A percentile compares a stretch with the other conserved stretches of the same genome.
These are phyloP conservation scores for Aspergillus quadricinctus DNA, from an alignment of 2,329 filamentous ascomycete genomes.

Conservation along the genomic window DNA sequence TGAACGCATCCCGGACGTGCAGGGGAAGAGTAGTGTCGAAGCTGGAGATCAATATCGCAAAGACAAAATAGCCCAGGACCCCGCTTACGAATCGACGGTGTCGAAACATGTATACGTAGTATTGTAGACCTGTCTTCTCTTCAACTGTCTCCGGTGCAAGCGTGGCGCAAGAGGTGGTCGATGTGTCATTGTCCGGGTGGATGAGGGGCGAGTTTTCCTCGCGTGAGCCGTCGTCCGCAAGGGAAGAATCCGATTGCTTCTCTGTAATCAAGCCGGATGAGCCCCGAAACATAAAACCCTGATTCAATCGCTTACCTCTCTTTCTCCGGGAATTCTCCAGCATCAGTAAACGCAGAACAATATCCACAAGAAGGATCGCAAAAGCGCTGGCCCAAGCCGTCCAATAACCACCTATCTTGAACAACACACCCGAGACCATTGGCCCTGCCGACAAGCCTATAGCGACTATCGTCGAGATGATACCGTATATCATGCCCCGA, in stretches of 20 bases:
- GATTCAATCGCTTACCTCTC: neutral
- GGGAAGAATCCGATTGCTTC: neutral
- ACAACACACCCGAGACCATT: constrained; percentile 22
- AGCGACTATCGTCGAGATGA: constrained; percentile 20
- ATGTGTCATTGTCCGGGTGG: neutral
- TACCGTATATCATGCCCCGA: constrained; percentile 22
- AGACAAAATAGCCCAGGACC: constrained; percentile 42
- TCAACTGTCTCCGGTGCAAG: neutral
- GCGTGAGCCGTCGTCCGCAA: neutral
- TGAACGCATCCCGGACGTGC: constrained; percentile 50
- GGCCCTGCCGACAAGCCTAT: constrained; percentile 26
- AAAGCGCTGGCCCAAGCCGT: constrained; percentile 26
- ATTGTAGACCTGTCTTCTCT: constrained; percentile 7
- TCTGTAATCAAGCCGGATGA: neutral
- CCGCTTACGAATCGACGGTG: constrained; percentile 41
- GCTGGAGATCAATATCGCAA: constrained; percentile 49
- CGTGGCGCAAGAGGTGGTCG: neutral
- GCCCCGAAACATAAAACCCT: neutral
- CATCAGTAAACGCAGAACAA: constrained; percentile 24
- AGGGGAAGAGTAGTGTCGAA: constrained; percentile 56
- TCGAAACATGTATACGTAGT: constrained; percentile 38
- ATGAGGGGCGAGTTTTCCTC: constrained; percentile 10
- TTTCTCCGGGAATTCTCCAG: constrained; percentile 7
- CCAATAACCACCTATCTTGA: constrained; percentile 27
- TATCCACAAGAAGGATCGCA: constrained; percentile 22